Percentiles rank a stretch among this genome's conserved stretches.
These are phyloP conservation scores for Secale cereale DNA, from an alignment of 176 grass and related monocot species.

Conservation along the genomic window DNA sequence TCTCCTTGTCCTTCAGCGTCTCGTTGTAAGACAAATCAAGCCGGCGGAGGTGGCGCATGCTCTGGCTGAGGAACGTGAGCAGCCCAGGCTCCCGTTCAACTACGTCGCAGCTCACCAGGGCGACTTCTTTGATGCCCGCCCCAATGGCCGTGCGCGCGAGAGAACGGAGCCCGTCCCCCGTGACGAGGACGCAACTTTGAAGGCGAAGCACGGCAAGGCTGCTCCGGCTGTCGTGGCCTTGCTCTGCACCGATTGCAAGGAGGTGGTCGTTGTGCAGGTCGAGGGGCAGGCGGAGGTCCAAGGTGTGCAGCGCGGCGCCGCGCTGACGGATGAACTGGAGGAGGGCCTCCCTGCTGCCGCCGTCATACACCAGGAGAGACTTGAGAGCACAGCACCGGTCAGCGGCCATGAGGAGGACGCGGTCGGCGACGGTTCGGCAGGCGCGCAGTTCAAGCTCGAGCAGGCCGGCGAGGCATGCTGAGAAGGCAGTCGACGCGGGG, in stretches of 20 bases:
- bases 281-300: conserved; percentile 89
- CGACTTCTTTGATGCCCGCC: conserved; percentile 70
- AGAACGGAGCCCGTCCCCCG: conserved; percentile 82
- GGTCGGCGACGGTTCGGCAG: conserved; percentile 76
- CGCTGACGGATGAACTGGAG: conserved; percentile 78
- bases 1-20: conserved; percentile 63
- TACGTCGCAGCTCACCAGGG: conserved; percentile 81
- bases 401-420: conserved; percentile 69
- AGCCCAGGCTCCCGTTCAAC: conserved; percentile 74
- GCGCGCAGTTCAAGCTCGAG: conserved; percentile 79
- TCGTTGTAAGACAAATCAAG: conserved; percentile 92
- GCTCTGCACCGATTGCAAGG: conserved; percentile 47
- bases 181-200: conserved; percentile 89
- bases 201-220: conserved; percentile 58
- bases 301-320: conserved; percentile 45
- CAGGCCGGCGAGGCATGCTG: conserved; percentile 43
- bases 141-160: conserved; percentile 57
- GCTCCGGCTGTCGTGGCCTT: neutral
- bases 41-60: conserved; percentile 57
- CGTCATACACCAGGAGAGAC: conserved; percentile 82
- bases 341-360: conserved; percentile 72
- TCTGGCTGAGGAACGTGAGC: conserved; percentile 81
- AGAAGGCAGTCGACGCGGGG: conserved; percentile 39
- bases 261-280: conserved; percentile 95
- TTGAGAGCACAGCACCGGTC: conserved; percentile 55